Conservation (phyloP, 495 filamentous ascomycete genomes). For the Penicillium malachiteum region DNA sequence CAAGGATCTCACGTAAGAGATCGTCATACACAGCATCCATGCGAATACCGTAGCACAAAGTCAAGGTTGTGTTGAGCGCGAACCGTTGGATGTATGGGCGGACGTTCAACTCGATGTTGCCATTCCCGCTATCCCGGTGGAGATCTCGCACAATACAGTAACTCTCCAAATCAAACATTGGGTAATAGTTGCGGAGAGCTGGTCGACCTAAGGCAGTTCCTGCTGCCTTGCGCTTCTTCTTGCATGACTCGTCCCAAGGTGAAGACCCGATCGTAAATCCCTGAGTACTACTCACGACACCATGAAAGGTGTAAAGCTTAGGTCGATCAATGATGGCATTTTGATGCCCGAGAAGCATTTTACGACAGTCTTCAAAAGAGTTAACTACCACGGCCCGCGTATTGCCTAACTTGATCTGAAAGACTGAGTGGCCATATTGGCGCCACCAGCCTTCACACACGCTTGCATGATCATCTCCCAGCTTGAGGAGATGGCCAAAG, state of each 20-base stretch:
- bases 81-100: slow-evolving; percentile 48
- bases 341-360: slow-evolving; percentile 47
- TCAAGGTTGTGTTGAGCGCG: slow-evolving; percentile 52
- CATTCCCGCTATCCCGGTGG: slow-evolving; percentile 38
- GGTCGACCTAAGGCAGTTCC: slow-evolving; percentile 46
- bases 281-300: slow-evolving; percentile 47
- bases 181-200: slow-evolving; percentile 44
- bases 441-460: slow-evolving; percentile 54
- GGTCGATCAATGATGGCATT: slow-evolving; percentile 49
- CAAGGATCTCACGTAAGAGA: slow-evolving; percentile 48
- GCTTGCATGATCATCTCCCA: slow-evolving; percentile 56
- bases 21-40: slow-evolving; percentile 52
- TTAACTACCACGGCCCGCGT: slow-evolving; percentile 50
- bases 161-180: slow-evolving; percentile 54
- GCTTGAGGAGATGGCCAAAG: slow-evolving; percentile 52
- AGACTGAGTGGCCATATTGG: slow-evolving; percentile 51
- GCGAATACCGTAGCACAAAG: slow-evolving; percentile 54
- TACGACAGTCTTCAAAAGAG: slow-evolving; percentile 46
- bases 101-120: slow-evolving; percentile 36
- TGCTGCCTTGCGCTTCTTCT: slow-evolving; percentile 51
- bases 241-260: slow-evolving; percentile 53
- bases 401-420: slow-evolving; percentile 56
- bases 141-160: slow-evolving; percentile 50
- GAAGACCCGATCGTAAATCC: slow-evolving; percentile 46
- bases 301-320: slow-evolving; percentile 49